Percentiles rank a stretch among this genome's conserved stretches.
Evolutionary conservation across 305 asterid genomes (phyloP).

Genomic region (Lippia alba): DNA sequence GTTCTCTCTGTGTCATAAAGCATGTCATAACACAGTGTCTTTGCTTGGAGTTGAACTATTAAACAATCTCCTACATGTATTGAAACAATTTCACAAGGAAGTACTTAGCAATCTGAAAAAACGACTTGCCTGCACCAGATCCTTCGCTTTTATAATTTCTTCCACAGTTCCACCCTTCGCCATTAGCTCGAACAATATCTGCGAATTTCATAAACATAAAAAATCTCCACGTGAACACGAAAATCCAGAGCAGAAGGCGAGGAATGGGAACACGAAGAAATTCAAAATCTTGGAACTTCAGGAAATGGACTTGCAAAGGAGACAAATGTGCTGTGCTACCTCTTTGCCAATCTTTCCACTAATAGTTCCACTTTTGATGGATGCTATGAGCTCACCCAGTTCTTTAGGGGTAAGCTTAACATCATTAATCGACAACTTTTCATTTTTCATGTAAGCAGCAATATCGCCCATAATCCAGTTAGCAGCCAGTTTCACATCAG

Average conservation of each 20-base stretch:
- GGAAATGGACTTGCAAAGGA: neutral
- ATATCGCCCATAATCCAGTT: conserved; percentile 99
- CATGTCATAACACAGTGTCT: conserved; percentile 1
- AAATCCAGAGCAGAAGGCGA: neutral
- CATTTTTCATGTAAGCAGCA: conserved; percentile 92
- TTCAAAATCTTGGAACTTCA: neutral
- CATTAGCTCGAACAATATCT: conserved; percentile 89
- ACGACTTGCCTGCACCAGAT: conserved; percentile 88
- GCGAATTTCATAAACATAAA: conserved; percentile 33
- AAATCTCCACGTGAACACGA: conserved; percentile 1
- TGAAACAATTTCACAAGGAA: conserved; percentile 4
- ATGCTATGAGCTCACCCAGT: conserved; percentile 84
- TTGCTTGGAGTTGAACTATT: neutral
- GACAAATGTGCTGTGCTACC: conserved; percentile 46
- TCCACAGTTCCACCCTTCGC: conserved; percentile 91
- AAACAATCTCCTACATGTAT: neutral
- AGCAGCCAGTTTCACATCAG: conserved; percentile 83
- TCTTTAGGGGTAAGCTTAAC: conserved; percentile 84
- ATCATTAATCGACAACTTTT: conserved; percentile 69
- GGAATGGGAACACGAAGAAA: neutral
- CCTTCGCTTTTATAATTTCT: conserved; percentile 88
- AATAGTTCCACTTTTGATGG: conserved; percentile 84
- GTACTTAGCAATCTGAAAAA: conserved; percentile 12
- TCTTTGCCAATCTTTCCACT: conserved; percentile 98
- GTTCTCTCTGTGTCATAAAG: neutral